Percentiles rank a stretch among this genome's conserved stretches.
These are phyloP conservation scores for Kodamaea kaohsiungensis DNA, from an alignment of 805 yeast species.

Conservation along the genomic window DNA sequence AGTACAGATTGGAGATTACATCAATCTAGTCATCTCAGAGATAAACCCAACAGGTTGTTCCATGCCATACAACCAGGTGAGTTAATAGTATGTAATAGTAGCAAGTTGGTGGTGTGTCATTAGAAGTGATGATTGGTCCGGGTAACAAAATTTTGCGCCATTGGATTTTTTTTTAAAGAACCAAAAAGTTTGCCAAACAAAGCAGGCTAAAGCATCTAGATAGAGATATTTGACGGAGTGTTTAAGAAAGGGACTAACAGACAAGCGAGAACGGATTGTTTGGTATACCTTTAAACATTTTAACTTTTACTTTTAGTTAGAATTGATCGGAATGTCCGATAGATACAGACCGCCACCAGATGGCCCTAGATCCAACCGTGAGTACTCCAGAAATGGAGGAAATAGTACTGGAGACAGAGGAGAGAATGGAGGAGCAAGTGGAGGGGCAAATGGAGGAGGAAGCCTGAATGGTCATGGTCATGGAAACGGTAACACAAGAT, in stretches of 20 bases:
- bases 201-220: not conserved
- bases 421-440: slow-evolving; percentile 2
- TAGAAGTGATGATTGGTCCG: slow-evolving; percentile 2
- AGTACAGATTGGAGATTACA: not conserved
- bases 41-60: not conserved
- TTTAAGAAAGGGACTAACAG: not conserved
- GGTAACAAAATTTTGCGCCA: not conserved
- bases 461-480: not conserved
- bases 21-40: not conserved
- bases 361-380: slow-evolving; percentile 26
- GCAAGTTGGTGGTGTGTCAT: not conserved
- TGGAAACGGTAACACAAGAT: slow-evolving; percentile 1
- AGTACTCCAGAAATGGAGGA: slow-evolving; percentile 10
- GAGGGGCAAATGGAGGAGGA: slow-evolving; percentile 5
- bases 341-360: slow-evolving; percentile 33
- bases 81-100: not conserved
- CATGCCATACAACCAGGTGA: not conserved
- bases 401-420: not conserved
- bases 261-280: not conserved
- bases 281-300: not conserved
- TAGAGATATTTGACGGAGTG: not conserved
- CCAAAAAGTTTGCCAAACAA: slow-evolving; percentile 7
- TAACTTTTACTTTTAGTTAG: not conserved
- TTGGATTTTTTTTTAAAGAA: not conserved
- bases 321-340: slow-evolving; percentile 28